Evolutionary conservation across 192 early-diverging fungal genomes (phyloP).

Genomic region (Phycomyces nitens): DNA sequence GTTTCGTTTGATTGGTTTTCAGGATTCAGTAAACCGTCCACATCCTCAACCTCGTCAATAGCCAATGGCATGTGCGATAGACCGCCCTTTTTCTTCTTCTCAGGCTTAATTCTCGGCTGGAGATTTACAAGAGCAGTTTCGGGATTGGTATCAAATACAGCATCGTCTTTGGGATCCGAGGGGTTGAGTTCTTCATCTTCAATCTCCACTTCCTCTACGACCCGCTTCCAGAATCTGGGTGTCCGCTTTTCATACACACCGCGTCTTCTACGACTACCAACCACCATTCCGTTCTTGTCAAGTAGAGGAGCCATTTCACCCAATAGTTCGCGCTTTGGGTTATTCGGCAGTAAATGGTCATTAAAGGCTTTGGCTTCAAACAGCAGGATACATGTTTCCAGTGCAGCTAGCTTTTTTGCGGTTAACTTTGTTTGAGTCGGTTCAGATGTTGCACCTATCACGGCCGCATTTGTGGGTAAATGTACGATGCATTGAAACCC

Average conservation of each 20-base stretch:
- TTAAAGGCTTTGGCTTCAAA: constrained; percentile 67
- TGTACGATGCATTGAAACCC: constrained; percentile 48
- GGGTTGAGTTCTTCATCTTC: constrained; percentile 12
- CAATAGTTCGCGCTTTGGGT: constrained; percentile 22
- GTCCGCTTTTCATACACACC: constrained; percentile 26
- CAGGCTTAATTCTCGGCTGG: not conserved
- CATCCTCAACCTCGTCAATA: constrained; percentile 10
- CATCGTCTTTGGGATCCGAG: not conserved
- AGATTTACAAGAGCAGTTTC: constrained; percentile 14
- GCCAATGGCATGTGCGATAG: not conserved
- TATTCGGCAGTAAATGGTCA: constrained; percentile 64
- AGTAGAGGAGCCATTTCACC: constrained; percentile 19
- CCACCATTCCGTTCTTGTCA: constrained; percentile 27
- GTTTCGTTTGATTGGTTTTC: not conserved
- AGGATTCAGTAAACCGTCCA: not conserved
- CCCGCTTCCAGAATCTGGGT: constrained; percentile 41
- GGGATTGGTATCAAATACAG: constrained; percentile 7
- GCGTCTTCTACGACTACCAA: constrained; percentile 30
- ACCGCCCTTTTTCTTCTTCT: not conserved
- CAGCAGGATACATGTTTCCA: constrained; percentile 68
- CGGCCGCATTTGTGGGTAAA: constrained; percentile 61
- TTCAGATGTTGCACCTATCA: constrained; percentile 50
- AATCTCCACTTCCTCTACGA: not conserved
- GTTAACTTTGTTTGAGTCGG: constrained; percentile 50
- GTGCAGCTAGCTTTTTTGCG: constrained; percentile 69